Conservation (phyloP, 163 green algal genomes). For the Chlamydomonas reinhardtii region DNA sequence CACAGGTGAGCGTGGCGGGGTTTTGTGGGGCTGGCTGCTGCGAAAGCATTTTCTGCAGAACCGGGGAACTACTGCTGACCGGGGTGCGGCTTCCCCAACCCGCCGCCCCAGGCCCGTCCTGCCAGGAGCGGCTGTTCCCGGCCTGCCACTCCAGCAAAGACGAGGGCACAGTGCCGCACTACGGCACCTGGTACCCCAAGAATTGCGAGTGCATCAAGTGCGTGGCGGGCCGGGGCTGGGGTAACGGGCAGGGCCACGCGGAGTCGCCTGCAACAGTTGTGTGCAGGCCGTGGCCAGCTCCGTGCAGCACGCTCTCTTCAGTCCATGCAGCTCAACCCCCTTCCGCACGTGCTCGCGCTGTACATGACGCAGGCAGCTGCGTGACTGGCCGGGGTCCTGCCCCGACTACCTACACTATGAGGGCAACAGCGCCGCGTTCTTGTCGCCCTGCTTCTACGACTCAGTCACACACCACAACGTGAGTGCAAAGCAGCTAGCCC, state of each 20-base stretch:
- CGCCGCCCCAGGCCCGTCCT: slow-evolving; percentile 2
- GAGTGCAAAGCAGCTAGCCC: neutral
- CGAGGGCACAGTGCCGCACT: neutral
- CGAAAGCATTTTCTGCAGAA: neutral
- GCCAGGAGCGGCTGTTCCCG: slow-evolving; percentile 18
- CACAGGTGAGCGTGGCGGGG: neutral
- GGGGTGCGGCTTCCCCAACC: neutral
- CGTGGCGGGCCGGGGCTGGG: neutral
- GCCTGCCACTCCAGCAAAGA: slow-evolving; percentile 33
- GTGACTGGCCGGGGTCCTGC: neutral
- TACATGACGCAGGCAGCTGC: slow-evolving; percentile 6
- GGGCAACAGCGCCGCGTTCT: neutral
- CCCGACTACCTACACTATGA: slow-evolving; percentile 24
- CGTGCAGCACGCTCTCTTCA: neutral
- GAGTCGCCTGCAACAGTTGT: no score
- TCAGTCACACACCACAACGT: neutral
- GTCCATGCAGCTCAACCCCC: no score
- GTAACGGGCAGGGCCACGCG: neutral
- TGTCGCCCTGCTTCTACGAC: slow-evolving; percentile 37
- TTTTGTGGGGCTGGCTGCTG: neutral
- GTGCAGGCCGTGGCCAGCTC: no score
- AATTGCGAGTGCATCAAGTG: slow-evolving; percentile 26
- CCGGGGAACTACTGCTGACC: neutral
- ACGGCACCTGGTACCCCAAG: slow-evolving; percentile 45
- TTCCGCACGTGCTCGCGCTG: no score